These are phyloP conservation scores for Coemansia pectinata DNA, from an alignment of 192 early-diverging fungal genomes.

Conservation along the genomic window DNA sequence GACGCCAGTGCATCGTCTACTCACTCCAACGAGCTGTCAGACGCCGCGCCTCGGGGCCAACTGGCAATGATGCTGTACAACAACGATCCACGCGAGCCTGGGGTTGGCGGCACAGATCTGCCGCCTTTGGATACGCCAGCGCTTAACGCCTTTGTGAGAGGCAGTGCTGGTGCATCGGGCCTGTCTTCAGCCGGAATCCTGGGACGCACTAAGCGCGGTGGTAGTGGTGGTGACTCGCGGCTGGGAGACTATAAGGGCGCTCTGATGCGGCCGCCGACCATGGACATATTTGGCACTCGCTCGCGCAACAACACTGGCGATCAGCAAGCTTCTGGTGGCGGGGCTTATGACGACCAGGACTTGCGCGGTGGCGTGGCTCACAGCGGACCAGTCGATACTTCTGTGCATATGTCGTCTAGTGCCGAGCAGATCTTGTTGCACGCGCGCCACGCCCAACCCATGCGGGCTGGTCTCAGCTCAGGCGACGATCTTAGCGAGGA, in stretches of 20 bases:
- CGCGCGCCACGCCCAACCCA: not conserved
- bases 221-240: conserved; percentile 40
- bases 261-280: conserved; percentile 17
- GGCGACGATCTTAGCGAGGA: conserved; percentile 10
- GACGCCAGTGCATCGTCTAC: conserved; percentile 19
- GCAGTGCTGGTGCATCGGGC: not conserved
- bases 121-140: not conserved
- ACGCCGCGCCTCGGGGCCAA: conserved; percentile 25
- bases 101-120: not conserved
- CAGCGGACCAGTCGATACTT: conserved; percentile 23
- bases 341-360: not conserved
- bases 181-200: not conserved
- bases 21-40: conserved; percentile 4
- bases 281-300: conserved; percentile 35
- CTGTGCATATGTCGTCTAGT: conserved; percentile 10
- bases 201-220: conserved; percentile 29
- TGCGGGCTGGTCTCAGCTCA: conserved; percentile 12
- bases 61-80: conserved; percentile 41
- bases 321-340: not conserved
- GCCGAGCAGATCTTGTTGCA: not conserved
- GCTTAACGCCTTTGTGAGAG: not conserved
- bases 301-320: conserved; percentile 14
- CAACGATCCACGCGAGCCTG: conserved; percentile 14
- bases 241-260: conserved; percentile 38
- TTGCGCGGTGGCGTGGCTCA: conserved; percentile 4